Percentiles rank a stretch among this genome's conserved stretches.
Conservation (phyloP, 2,329 filamentous ascomycete genomes). For the Bipolaris bicolor region DNA sequence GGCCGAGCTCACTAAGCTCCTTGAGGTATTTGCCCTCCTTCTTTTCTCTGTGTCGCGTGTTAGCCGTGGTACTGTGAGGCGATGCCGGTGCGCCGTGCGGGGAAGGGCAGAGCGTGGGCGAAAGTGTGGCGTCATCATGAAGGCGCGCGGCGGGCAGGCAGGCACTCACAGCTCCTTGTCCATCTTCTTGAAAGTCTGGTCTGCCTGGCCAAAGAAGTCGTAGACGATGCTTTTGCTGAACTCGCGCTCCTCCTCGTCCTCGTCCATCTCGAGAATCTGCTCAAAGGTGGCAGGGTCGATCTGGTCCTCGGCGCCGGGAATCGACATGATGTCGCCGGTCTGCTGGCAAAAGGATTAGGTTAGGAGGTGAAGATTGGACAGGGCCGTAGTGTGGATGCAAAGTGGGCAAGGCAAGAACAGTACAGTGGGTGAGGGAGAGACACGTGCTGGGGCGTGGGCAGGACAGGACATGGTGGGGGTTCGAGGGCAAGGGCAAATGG, state of each 20-base stretch:
- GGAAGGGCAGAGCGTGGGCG: constrained; percentile 1
- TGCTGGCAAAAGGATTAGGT: constrained; percentile 19
- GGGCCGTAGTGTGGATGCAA: constrained; percentile 1
- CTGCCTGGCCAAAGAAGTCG: constrained; percentile 91
- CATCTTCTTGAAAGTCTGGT: constrained; percentile 85
- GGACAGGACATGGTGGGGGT: constrained; percentile 14
- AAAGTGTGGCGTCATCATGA: constrained; percentile 1
- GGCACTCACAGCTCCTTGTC: constrained; percentile 77
- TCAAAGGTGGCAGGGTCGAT: constrained; percentile 84
- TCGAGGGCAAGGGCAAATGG: constrained; percentile 14
- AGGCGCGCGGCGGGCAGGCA: constrained; percentile 2
- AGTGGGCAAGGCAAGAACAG: not conserved
- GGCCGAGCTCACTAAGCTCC: constrained; percentile 82
- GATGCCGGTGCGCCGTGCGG: not conserved
- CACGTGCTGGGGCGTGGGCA: constrained; percentile 15
- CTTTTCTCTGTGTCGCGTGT: constrained; percentile 59
- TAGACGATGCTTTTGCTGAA: constrained; percentile 89
- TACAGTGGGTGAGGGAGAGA: not conserved
- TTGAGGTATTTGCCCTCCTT: constrained; percentile 63
- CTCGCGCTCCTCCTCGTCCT: constrained; percentile 80
- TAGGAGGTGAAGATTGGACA: constrained; percentile 1
- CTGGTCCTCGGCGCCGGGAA: constrained; percentile 72
- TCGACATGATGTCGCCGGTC: constrained; percentile 47
- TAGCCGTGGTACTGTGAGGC: constrained; percentile 11
- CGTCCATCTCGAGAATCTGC: constrained; percentile 99